Evolutionary conservation across 2,329 filamentous ascomycete species (phyloP).

Genomic region (Teratosphaeria viscida): DNA sequence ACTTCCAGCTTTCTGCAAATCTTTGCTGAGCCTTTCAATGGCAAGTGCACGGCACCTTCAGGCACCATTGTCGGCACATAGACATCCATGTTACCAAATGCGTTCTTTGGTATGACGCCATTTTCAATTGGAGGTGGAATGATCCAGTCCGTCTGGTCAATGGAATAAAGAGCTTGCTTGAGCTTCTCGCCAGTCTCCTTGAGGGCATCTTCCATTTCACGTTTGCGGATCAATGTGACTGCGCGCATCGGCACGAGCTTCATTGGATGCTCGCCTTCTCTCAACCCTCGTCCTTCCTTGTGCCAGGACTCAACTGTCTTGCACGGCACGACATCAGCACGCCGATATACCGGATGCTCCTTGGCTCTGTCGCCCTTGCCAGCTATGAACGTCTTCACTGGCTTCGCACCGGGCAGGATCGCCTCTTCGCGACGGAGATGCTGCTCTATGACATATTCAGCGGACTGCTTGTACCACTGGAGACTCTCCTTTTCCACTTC

Average conservation of each 20-base stretch:
- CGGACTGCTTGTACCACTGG: conserved; percentile 77
- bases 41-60: conserved; percentile 70
- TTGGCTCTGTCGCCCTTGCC: conserved; percentile 64
- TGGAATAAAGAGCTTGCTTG: conserved; percentile 73
- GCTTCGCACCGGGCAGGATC: conserved; percentile 54
- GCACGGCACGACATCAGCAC: conserved; percentile 71
- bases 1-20: conserved; percentile 77
- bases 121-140: conserved; percentile 73
- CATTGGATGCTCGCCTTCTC: conserved; percentile 59
- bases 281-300: conserved; percentile 78
- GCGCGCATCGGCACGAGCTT: conserved; percentile 86
- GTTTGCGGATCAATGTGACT: conserved; percentile 74
- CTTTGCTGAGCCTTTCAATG: conserved; percentile 62
- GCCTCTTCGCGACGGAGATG: conserved; percentile 91
- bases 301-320: conserved; percentile 96
- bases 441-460: conserved; percentile 73
- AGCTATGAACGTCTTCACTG: conserved; percentile 64
- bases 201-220: conserved; percentile 80
- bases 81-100: conserved; percentile 91
- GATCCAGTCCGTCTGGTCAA: conserved; percentile 88
- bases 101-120: conserved; percentile 84
- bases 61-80: conserved; percentile 94
- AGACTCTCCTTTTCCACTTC: conserved; percentile 47
- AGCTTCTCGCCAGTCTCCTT: conserved; percentile 71
- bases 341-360: conserved; percentile 69